Percentiles rank a stretch among this genome's conserved stretches.
Conservation (phyloP, 768 basidiomycete genomes). For the Lanmaoa rubissima region DNA sequence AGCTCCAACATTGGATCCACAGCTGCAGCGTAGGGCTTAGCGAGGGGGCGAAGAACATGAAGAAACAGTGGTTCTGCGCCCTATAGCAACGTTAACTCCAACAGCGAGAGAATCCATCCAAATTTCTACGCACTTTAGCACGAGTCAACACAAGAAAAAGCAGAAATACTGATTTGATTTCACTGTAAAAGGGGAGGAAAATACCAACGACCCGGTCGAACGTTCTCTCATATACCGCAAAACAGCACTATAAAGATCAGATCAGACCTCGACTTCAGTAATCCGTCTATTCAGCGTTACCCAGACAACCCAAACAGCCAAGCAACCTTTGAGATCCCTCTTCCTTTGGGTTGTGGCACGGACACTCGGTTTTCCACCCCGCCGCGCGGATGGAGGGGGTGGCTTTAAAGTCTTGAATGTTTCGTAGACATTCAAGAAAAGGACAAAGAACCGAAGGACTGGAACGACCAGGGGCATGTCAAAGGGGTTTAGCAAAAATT, state of each 20-base stretch:
- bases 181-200: constrained; percentile 81
- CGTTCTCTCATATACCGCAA: constrained; percentile 64
- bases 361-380: constrained; percentile 58
- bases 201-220: constrained; percentile 63
- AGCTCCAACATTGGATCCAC: constrained; percentile 66
- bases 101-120: not conserved
- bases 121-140: constrained; percentile 53
- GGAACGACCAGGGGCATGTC: constrained; percentile 69
- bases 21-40: constrained; percentile 69
- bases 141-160: constrained; percentile 76
- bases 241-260: constrained; percentile 52
- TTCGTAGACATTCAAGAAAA: constrained; percentile 79
- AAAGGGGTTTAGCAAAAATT: constrained; percentile 5
- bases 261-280: constrained; percentile 10
- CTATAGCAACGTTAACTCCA: constrained; percentile 38
- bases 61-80: constrained; percentile 85
- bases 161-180: constrained; percentile 71
- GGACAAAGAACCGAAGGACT: constrained; percentile 62
- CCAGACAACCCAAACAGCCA: constrained; percentile 87
- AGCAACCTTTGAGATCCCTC: constrained; percentile 79
- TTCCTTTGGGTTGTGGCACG: constrained; percentile 75
- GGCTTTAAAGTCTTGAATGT: constrained; percentile 80
- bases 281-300: constrained; percentile 40
- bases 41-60: constrained; percentile 72
- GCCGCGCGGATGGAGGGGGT: constrained; percentile 51